Conservation (phyloP, 225 moss, liverwort and hornwort genomes). For the Thuidium tamariscinum region DNA sequence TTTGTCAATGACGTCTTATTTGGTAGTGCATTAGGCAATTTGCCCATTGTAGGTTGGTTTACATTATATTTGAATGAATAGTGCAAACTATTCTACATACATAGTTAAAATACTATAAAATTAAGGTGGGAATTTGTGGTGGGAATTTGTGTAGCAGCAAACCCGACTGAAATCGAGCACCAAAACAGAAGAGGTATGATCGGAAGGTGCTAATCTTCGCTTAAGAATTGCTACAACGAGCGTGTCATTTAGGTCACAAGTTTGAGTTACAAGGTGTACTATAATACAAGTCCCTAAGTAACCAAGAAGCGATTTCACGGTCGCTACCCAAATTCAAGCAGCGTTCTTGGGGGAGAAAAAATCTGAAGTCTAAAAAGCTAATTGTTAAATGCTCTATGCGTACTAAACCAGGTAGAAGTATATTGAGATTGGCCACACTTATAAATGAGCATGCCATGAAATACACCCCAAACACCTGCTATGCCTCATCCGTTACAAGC, state of each 20-base stretch:
- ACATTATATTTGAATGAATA: no score
- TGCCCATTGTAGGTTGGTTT: no score
- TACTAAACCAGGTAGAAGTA: not conserved
- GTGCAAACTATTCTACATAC: no score
- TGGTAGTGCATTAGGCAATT: no score
- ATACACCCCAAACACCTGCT: not conserved
- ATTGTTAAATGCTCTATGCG: not conserved
- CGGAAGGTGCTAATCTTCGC: not conserved
- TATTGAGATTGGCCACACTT: not conserved
- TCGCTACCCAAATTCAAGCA: not conserved
- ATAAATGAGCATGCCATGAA: not conserved
- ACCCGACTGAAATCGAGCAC: not conserved
- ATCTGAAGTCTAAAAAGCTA: not conserved
- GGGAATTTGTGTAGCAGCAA: not conserved
- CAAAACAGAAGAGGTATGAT: not conserved
- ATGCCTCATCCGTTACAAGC: not conserved
- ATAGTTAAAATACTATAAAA: no score
- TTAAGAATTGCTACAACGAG: not conserved
- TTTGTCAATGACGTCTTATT: no score
- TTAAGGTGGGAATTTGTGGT: no score
- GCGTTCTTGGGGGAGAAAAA: not conserved
- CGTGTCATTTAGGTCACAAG: no score
- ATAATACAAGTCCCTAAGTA: not conserved
- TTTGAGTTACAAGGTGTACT: not conserved
- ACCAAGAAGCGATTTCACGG: not conserved